Evolutionary conservation across 1,284 basidiomycete genomes (phyloP).

Genomic region (Farysia itapuensis): DNA sequence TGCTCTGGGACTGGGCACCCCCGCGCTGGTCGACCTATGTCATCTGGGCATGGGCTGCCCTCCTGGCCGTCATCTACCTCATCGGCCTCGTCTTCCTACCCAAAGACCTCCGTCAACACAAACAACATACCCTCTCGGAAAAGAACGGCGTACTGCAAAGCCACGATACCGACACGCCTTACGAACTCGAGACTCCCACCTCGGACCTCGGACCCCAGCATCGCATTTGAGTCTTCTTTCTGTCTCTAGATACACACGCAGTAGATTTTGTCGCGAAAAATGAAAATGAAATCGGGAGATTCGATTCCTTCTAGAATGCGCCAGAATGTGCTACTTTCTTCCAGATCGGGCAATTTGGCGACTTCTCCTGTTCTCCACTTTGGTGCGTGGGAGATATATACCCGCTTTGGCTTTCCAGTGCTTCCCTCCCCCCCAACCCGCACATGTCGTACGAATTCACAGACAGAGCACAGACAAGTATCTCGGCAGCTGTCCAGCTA

Average conservation of each 20-base stretch:
- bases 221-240: neutral
- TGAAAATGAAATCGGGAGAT: too few relatives aligned
- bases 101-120: constrained; percentile 24
- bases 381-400: too few relatives aligned
- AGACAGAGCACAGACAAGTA: constrained; percentile 72
- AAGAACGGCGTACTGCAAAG: neutral
- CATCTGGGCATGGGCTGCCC: constrained; percentile 31
- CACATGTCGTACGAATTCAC: constrained; percentile 67
- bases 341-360: too few relatives aligned
- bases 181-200: neutral
- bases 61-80: constrained; percentile 34
- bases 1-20: constrained; percentile 36
- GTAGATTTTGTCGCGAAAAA: too few relatives aligned
- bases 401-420: too few relatives aligned
- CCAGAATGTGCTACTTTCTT: too few relatives aligned
- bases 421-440: neutral
- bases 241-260: too few relatives aligned
- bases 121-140: neutral
- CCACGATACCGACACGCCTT: too few relatives aligned
- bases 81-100: constrained; percentile 31
- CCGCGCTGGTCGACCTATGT: constrained; percentile 21
- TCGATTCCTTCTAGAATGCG: too few relatives aligned
- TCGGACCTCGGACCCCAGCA: neutral
- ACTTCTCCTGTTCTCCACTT: too few relatives aligned
- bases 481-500: constrained; percentile 73